Base-by-base conservation (phyloP, 805 yeast genomes). In the Nakazawaea anatomiae region DNA sequence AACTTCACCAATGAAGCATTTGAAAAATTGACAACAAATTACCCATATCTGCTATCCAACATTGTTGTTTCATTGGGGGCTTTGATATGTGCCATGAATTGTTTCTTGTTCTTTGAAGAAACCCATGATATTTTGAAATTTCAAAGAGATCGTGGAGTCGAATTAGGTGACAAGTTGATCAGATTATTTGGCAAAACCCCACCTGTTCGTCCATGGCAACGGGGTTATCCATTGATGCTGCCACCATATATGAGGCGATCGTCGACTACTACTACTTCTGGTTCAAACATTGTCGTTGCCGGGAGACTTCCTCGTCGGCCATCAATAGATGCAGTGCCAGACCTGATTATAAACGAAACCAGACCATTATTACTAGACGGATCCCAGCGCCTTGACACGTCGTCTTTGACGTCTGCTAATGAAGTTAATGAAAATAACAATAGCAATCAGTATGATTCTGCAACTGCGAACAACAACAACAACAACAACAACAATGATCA, bases 41-140 rank as follows among this genome's bases (percentile, higher is more conserved):
- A 67, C 58, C 84, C 83, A 1, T 79, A 75, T 56, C 74, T 79
- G 1, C 57, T 79, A 48, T 79, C 83, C 4, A 79, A 77, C 56
- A 50, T 79, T 25, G 72, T 70, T 11, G 73, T 77, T 9, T 64
- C 76, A 5, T 1, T 53, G n/a, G 40, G 40, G 1, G 60, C 73
- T 46, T 60, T 78, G 18, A 45, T 67, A 43, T 46, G 60, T 34
- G 70, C 80, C 44, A 52, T 72, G 39, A 10, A 67, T 40, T 75
- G 77, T 3, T 57, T 74, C 44, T 65, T 80, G 42, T 79, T 79
- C 54, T 61, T 80, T 40, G 82, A 78, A 54, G 85, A 80, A 58
- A 77, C 83, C 4, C 80, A 76, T 55, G 72, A 67, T 12, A 58
- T 61, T 25, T 18, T 32, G 5, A 42, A 45, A 44, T 32, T 29